Evolutionary conservation across 2,329 filamentous ascomycete genomes (phyloP).

Genomic region (Hypoxylon sp.): DNA sequence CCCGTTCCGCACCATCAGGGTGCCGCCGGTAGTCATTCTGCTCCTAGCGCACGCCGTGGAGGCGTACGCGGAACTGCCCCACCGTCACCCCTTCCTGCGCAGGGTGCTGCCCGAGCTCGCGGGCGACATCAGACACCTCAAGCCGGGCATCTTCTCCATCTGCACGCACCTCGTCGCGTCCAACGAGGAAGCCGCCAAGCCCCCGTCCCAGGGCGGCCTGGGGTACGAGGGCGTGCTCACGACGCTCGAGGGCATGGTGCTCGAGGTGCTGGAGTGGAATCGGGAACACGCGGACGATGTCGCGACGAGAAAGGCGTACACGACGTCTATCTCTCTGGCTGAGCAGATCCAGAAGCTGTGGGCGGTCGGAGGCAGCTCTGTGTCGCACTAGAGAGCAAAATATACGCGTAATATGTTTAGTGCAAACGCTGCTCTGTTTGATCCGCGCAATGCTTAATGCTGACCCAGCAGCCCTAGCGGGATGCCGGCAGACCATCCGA

Average conservation of each 20-base stretch:
- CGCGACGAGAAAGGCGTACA: slow-evolving; percentile 45
- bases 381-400: slow-evolving; percentile 1
- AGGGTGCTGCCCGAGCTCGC: slow-evolving; percentile 45
- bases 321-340: slow-evolving; percentile 50
- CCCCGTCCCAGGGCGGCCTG: slow-evolving; percentile 49
- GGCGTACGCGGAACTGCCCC: slow-evolving; percentile 47
- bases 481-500: not conserved
- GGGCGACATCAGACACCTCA: slow-evolving; percentile 48
- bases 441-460: not conserved
- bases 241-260: slow-evolving; percentile 52
- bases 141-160: slow-evolving; percentile 53
- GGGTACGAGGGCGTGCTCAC: slow-evolving; percentile 50
- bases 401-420: too few relatives aligned
- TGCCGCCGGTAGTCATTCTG: slow-evolving; percentile 49
- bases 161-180: slow-evolving; percentile 50
- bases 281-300: slow-evolving; percentile 44
- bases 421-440: not conserved
- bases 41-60: slow-evolving; percentile 50
- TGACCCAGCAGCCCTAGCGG: too few relatives aligned
- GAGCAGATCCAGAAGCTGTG: slow-evolving; percentile 48
- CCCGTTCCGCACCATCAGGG: slow-evolving; percentile 44
- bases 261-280: slow-evolving; percentile 54
- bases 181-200: slow-evolving; percentile 44
- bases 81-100: slow-evolving; percentile 39
- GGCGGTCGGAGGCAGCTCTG: slow-evolving; percentile 12